Percentiles rank a stretch among this genome's conserved stretches.
These are phyloP conservation scores for Oryza punctata DNA, from an alignment of 176 grass and related monocot genomes.

Conservation along the genomic window DNA sequence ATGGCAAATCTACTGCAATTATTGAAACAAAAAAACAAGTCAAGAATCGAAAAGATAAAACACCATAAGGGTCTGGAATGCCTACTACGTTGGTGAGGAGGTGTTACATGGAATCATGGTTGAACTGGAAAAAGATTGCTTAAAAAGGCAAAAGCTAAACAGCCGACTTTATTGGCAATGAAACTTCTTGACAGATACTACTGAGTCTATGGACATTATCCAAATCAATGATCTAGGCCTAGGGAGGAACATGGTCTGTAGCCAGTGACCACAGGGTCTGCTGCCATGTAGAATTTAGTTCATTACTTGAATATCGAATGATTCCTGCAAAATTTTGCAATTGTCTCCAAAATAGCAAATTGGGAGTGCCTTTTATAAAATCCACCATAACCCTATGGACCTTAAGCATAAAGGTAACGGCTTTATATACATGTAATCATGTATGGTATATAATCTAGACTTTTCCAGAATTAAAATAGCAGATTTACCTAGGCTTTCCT, in stretches of 20 bases:
- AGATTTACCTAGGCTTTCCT: slow-evolving; percentile 73
- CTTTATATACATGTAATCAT: not conserved
- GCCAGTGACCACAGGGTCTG: not conserved
- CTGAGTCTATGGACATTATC: not conserved
- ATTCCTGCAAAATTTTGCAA: not conserved
- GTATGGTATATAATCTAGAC: not conserved
- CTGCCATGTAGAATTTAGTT: not conserved
- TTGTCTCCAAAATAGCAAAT: not conserved
- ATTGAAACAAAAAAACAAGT: not conserved
- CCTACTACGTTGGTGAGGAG: not conserved
- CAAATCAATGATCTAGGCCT: not conserved
- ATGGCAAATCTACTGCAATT: not conserved
- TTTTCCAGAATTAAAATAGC: slow-evolving; percentile 28
- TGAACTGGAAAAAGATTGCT: not conserved
- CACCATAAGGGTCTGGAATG: not conserved
- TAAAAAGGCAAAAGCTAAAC: slow-evolving; percentile 1
- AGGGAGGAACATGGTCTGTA: not conserved
- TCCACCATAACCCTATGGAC: not conserved
- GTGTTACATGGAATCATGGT: not conserved
- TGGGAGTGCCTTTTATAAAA: not conserved
- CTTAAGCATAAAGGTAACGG: not conserved
- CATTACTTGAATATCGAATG: not conserved
- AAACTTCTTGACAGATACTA: not conserved
- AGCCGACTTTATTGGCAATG: not conserved
- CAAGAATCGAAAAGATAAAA: slow-evolving; percentile 6